Base-by-base conservation (phyloP, 306 rosid species). In the Quercus agrifolia region DNA sequence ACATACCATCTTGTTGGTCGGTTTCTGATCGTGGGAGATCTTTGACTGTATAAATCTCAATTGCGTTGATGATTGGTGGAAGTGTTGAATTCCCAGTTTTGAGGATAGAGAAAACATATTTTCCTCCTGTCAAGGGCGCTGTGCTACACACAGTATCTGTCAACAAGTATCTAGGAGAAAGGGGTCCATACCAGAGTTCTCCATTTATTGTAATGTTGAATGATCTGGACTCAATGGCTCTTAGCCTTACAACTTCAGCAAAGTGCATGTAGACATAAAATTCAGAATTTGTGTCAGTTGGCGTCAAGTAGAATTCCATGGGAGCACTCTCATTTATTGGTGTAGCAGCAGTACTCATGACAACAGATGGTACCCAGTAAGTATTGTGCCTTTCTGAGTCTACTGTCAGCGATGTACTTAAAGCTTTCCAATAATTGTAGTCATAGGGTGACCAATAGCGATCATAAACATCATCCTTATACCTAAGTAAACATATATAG, bases 61-160 rank as follows among this genome's bases (percentile, higher is more conserved):
- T 12, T 21, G 84, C 95, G 63, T 91, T 91, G 33, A 91, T 77
- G 77, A 91, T 84, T 1, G 95, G 95, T 56, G 92, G 91, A 31
- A 59, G 90, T 7, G 87, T 87, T 54, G 92, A 87, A n/a, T 56
- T 58, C 41, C 56, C 74, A 59, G 44, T 71, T 77, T 58, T 76
- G 31, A 46, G 0, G 49, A 89, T 14, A 31, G 86, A 80, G 18
- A 73, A 84, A 52, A 23, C 27, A 68, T 51, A 58, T 15, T 19
- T 80, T 17, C 15, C 12, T 69, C 23, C 84, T 54, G 56, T 15
- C 19, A 18, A 5, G 25, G 56, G 30, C 18, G 69, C 56, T 1
- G 31, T 0, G 74, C 21, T 15, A 0, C 1, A 5, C 70, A 63
- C 0, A 18, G 88, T 90, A 20, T 1, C 28, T 0, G 88, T 58